These are phyloP conservation scores for Leccinum subrobustum DNA, from an alignment of 1,284 basidiomycete species.

Conservation along the genomic window DNA sequence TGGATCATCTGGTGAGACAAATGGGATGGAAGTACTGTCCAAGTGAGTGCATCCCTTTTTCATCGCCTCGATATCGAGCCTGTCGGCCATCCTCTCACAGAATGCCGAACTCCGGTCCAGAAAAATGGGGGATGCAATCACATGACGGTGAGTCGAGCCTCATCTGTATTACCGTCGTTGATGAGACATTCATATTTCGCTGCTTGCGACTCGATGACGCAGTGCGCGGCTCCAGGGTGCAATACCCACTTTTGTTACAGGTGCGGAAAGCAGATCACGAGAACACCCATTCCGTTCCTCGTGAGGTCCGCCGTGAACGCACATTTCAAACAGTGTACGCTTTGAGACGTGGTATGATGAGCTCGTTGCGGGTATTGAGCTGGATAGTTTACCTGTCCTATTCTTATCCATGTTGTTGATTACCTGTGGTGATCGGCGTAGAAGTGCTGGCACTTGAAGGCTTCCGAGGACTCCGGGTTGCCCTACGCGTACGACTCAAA, in stretches of 20 bases:
- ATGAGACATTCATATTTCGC: neutral
- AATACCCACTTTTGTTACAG: conserved; percentile 64
- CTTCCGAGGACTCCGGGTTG: neutral
- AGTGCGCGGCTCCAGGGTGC: conserved; percentile 59
- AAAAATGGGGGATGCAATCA: conserved; percentile 64
- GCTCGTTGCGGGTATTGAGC: neutral
- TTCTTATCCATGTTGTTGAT: neutral
- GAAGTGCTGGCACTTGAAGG: neutral
- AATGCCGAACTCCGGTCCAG: conserved; percentile 55
- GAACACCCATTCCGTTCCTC: conserved; percentile 42
- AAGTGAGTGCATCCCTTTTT: conserved; percentile 4
- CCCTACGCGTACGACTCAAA: neutral
- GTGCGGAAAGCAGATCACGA: conserved; percentile 53
- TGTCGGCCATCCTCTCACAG: conserved; percentile 33
- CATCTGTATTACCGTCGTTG: neutral
- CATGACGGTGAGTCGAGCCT: conserved; percentile 50
- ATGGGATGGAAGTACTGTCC: conserved; percentile 62
- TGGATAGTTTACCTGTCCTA: neutral
- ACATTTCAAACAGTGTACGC: conserved; percentile 42
- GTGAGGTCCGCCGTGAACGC: conserved; percentile 41
- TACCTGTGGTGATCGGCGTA: neutral
- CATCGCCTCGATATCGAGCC: neutral
- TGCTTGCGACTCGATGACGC: neutral
- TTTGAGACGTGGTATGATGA: conserved; percentile 12
- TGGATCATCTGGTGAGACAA: conserved; percentile 48